A percentile compares a stretch with the other conserved stretches of the same genome.
These are phyloP conservation scores for Larix sibirica DNA, from an alignment of 83 land plant species.

Conservation along the genomic window DNA sequence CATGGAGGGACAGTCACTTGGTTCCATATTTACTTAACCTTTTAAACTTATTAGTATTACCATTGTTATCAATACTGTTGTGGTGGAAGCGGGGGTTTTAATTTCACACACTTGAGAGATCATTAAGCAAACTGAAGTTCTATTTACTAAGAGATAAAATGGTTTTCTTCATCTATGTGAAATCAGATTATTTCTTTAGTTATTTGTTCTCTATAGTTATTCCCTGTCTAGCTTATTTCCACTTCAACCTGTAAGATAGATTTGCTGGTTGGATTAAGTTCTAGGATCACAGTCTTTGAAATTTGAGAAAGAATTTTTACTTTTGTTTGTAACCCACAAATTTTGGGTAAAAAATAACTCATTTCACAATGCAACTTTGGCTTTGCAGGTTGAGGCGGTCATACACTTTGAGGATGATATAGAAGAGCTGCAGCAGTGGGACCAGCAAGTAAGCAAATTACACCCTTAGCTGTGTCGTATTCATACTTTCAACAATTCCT, in stretches of 20 bases:
- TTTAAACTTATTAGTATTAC: too few species aligned
- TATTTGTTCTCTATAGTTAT: background rate
- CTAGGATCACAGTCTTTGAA: background rate
- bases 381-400: conserved; percentile 87
- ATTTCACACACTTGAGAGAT: background rate
- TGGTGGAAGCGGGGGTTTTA: background rate
- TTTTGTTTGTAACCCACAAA: background rate
- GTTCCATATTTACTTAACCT: too few species aligned
- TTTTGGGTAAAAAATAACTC: background rate
- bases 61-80: too few species aligned
- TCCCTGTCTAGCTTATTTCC: background rate
- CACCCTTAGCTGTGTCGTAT: background rate
- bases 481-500: background rate
- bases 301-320: background rate
- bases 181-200: background rate
- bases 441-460: conserved; percentile 75
- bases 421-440: conserved; percentile 98
- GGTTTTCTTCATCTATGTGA: background rate
- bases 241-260: background rate
- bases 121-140: background rate
- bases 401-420: conserved; percentile 99
- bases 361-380: background rate
- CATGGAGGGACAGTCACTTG: too few species aligned
- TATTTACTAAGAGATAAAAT: background rate
- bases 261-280: background rate